Evolutionary conservation across 805 yeast genomes (phyloP), one percentile per base, ranked within the genome.

Genomic region (Barnettozyma sp.): DNA sequence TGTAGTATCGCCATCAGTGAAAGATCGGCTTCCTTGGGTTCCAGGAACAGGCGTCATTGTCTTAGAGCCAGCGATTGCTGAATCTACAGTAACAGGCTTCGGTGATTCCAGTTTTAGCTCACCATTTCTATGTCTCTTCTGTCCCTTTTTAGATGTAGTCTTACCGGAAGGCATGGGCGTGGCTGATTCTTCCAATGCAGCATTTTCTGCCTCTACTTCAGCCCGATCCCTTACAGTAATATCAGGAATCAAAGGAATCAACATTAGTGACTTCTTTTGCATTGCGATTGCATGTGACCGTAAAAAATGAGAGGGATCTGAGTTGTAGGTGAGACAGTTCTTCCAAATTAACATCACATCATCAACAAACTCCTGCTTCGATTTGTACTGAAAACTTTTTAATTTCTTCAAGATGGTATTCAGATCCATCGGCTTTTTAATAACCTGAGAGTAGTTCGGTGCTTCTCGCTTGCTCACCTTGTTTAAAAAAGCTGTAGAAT

Each of bases 391-490:
- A 42, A 84, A 76, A 5, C 71, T 65, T 52, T 87, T 87, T 50
- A 94, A 63, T 56, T 90, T 92, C 52, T 87, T 88, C 77, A 86
- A 69, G 11, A 94, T 95, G 0, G 97, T 90, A 52, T 87, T 88
- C 46, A 92, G 66, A 54, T 92, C 99, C 99, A 92, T 92, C 16
- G 99, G 97, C 39, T 74, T 76, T 49, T 86, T 88, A 50, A 92
- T 90, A 27, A 92, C 70, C 38, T 81, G 79, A 45, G 86, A 86
- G 59, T 92, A 92, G 55, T 92, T 92, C 7, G 98, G 99, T 0
- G 99, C 99, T 52, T 92, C 99, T 38, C 98, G 71, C 55, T 92
- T 92, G 40, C 92, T 85, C n/a, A 92, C 99, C 54, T 85, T 84
- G 60, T 88, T 92, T 46, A 92, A 66, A 53, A 92, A 92, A 0